Conservation (phyloP, 495 filamentous ascomycete species). For the Daldinia decipiens region DNA sequence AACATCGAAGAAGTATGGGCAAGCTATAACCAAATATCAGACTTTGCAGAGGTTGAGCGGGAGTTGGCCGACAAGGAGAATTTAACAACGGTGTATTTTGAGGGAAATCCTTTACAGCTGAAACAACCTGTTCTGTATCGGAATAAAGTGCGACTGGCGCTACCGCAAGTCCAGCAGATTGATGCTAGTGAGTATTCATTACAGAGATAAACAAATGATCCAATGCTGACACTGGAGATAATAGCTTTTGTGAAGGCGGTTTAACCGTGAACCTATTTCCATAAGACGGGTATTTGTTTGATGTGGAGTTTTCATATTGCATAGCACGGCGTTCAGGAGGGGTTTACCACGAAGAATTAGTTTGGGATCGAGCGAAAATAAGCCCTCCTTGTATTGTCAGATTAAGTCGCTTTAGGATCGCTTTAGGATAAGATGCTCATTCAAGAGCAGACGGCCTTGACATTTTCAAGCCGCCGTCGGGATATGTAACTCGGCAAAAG, state of each 20-base stretch:
- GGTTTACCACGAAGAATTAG: constrained; percentile 6
- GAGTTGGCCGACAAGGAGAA: constrained; percentile 80
- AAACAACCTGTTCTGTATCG: constrained; percentile 80
- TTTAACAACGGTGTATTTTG: constrained; percentile 94
- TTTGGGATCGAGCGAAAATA: constrained; percentile 11
- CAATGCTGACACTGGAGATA: constrained; percentile 50
- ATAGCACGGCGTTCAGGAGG: constrained; percentile 49
- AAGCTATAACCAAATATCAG: constrained; percentile 82
- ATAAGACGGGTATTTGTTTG: background rate
- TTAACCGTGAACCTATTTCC: constrained; percentile 6
- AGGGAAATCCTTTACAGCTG: constrained; percentile 91
- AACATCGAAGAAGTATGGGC: constrained; percentile 94
- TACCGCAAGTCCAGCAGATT: constrained; percentile 91
- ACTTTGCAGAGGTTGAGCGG: constrained; percentile 85
- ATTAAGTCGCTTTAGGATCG: constrained; percentile 16
- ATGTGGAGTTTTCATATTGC: constrained; percentile 26
- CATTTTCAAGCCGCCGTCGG: constrained; percentile 5
- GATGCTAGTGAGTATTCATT: constrained; percentile 85
- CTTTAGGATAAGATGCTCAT: constrained; percentile 6
- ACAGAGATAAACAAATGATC: background rate
- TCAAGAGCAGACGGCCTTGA: constrained; percentile 1
- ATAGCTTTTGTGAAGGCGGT: constrained; percentile 54
- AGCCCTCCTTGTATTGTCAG: constrained; percentile 14
- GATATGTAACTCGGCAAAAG: constrained; percentile 18
- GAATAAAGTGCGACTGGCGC: constrained; percentile 88